Conservation (phyloP, 495 filamentous ascomycete genomes). For the Sabuloglossum arenarium region DNA sequence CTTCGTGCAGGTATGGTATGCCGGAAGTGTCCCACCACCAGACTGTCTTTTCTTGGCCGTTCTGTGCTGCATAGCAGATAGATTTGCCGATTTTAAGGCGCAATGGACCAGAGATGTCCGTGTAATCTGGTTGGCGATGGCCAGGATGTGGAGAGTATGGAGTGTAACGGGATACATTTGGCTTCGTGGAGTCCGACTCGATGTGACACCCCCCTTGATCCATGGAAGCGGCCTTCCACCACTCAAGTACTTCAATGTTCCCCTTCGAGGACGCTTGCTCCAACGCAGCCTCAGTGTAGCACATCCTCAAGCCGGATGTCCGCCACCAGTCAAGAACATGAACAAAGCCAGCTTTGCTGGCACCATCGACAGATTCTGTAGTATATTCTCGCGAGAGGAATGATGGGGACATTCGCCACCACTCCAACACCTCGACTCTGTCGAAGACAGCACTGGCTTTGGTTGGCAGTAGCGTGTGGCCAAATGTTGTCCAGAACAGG, state of each 20-base stretch:
- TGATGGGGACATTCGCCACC: slow-evolving; percentile 62
- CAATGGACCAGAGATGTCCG: slow-evolving; percentile 15
- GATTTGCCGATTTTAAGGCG: slow-evolving; percentile 60
- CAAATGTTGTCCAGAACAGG: slow-evolving; percentile 65
- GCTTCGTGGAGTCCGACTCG: slow-evolving; percentile 3
- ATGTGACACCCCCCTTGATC: slow-evolving; percentile 11
- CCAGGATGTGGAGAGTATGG: not conserved
- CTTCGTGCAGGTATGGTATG: slow-evolving; percentile 51
- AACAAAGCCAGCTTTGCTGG: slow-evolving; percentile 61
- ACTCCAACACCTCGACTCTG: slow-evolving; percentile 65
- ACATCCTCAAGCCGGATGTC: slow-evolving; percentile 52
- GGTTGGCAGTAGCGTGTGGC: slow-evolving; percentile 59
- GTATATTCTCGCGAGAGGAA: slow-evolving; percentile 63
- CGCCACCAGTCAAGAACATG: slow-evolving; percentile 87
- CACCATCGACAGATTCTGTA: slow-evolving; percentile 67
- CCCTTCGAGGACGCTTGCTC: slow-evolving; percentile 71
- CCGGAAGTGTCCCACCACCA: slow-evolving; percentile 69
- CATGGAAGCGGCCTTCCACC: slow-evolving; percentile 56
- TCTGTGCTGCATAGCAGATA: slow-evolving; percentile 59
- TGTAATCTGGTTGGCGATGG: not conserved
- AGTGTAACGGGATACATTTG: slow-evolving; percentile 1
- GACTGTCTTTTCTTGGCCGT: slow-evolving; percentile 45
- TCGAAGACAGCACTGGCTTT: slow-evolving; percentile 74
- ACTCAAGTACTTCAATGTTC: slow-evolving; percentile 64
- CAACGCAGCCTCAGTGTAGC: slow-evolving; percentile 67